Base-by-base conservation (phyloP, 345 rosid species). In the Eucalyptus tenuipes region DNA sequence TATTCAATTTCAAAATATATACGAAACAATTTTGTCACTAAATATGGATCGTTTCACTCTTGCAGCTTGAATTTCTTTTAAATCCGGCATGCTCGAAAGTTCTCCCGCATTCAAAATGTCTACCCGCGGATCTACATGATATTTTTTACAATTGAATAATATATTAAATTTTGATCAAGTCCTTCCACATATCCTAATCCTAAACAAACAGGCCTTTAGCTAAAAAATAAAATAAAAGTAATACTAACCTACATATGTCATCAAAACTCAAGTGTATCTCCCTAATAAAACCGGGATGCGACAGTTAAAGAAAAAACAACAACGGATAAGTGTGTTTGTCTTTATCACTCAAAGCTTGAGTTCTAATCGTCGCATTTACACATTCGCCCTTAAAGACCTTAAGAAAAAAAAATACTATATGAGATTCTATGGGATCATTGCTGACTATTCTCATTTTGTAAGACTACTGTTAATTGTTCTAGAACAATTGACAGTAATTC, bases 401-500 rank as follows among this genome's bases (percentile, higher is more conserved):
- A 61, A 61, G 8, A 13, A 61, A 61, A 61, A 61, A 10, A 61
- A 11, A 52, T 3, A 0, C 2, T 52, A 20, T 52, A 52, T 52
- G 1, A 52, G 0, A 52, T 52, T 20, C 20, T 2, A 52, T 52
- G 57, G 20, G 5, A 52, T 52, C 25, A 52, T 1, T 18, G 9
- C 4, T 3, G 1, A 52, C 24, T 18, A 18, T 3, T 52, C 4
- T 52, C 24, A 52, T 52, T 52, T 52, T 52, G 10, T 52, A 2
- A 4, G 55, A 18, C 9, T 17, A 52, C 1, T 17, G 9, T 14
- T 7, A 49, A 49, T 49, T 49, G 17, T 49, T 13, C 0, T 48
- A 48, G 0, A 47, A 47, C 0, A 47, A 48, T 4, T 49, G 50
- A 49, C 6, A 49, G 0, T 52, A 24, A 0, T 52, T 22, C 2